Base-by-base conservation (phyloP, 106 monocot species). In the Platanthera guangdongensis region DNA sequence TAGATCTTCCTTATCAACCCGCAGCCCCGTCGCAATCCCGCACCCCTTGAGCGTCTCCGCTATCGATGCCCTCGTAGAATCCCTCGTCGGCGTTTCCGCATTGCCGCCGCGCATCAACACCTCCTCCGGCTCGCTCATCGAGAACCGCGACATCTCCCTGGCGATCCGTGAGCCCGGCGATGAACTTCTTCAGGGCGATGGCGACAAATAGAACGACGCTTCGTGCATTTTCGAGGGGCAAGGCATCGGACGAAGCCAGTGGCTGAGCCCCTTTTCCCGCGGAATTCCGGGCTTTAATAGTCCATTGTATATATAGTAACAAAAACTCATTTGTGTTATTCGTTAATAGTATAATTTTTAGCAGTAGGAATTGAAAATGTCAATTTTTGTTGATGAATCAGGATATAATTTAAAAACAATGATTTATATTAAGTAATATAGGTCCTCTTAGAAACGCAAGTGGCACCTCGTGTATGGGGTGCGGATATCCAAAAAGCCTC, bases 1-100 rank as follows among this genome's bases (percentile, higher is more conserved):
- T 51, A 95, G 85, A 12, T 85, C 87, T 75, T 85, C 92, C 85
- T 82, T 86, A 74, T 84, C 84, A 68, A 95, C 80, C 86, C 85
- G 77, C 68, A 74, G 74, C 60, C 86, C 89, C 77, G 39, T 55
- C 7, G 64, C 48, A 11, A 92, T 45, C 54, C 92, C 92, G 74
- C 78, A 90, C 47, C 76, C 90, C 54, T 57, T 78, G 45, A 95
- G 4, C 47, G 92, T 74, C 39, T 92, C 95, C 76, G 77, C 50
- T 6, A 85, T 75, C 82, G 92, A 92, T 22, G 85, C 80, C 72
- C 87, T 78, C 83, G 81, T 71, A 53, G 87, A 52, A 68, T 32
- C 70, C 69, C 72, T 69, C 76, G 30, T 51, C 55, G 73, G 64
- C 84, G 49, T 57, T 78, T 22, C 8, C 76, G 57, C 75, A 65